These are phyloP conservation scores for Whalleya microplaca DNA, from an alignment of 2,329 filamentous ascomycete genomes.

Conservation along the genomic window DNA sequence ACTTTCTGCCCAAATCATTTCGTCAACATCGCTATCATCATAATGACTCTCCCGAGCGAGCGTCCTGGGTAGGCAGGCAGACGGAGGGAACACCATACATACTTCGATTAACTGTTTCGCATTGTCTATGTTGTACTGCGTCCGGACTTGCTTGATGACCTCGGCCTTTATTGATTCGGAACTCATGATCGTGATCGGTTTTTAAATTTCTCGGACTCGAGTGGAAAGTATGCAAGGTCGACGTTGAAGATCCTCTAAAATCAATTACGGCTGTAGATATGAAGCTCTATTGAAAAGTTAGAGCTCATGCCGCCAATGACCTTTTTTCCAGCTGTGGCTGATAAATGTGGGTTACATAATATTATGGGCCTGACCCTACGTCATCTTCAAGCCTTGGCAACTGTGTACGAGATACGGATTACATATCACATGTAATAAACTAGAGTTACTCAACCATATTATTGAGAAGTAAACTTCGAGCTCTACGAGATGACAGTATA, in stretches of 20 bases:
- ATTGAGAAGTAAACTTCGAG: no score
- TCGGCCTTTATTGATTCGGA: conserved; percentile 62
- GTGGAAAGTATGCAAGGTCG: neutral
- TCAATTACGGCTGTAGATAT: neutral
- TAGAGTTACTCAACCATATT: no score
- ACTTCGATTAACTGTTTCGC: conserved; percentile 73
- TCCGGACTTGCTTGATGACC: conserved; percentile 67
- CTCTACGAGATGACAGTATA: no score
- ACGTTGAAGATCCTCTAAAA: neutral
- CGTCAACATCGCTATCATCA: neutral
- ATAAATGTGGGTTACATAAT: neutral
- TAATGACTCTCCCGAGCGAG: no score
- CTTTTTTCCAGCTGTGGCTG: neutral
- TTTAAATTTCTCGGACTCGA: neutral
- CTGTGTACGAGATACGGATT: neutral
- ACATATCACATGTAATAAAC: no score
- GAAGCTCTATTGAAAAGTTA: neutral
- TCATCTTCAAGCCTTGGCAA: neutral
- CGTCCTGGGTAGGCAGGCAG: neutral
- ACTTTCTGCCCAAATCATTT: conserved; percentile 64
- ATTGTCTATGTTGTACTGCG: conserved; percentile 69
- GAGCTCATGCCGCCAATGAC: neutral
- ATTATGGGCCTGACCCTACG: neutral
- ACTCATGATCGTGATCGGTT: conserved; percentile 50
- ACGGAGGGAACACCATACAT: conserved; percentile 33